Evolutionary conservation across 495 filamentous ascomycete species (phyloP).

Genomic region (Penicillium samsonianum): DNA sequence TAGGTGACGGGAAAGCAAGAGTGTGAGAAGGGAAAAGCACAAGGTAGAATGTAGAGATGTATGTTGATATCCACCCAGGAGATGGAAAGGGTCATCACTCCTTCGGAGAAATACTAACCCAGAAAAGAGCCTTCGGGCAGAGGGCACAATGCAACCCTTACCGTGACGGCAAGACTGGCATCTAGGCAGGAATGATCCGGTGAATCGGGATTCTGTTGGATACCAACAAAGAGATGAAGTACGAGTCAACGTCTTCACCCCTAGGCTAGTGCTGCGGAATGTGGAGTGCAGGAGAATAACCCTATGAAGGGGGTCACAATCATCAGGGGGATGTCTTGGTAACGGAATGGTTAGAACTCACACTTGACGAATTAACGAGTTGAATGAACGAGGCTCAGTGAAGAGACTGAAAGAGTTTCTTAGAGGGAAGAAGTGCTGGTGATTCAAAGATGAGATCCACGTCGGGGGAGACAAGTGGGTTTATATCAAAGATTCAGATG

Average conservation of each 20-base stretch:
- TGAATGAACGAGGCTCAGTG: constrained; percentile 22
- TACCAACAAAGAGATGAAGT: constrained; percentile 58
- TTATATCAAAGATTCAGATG: constrained; percentile 10
- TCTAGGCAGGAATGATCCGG: constrained; percentile 56
- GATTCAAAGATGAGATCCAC: constrained; percentile 28
- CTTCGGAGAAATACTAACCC: constrained; percentile 46
- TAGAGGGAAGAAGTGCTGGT: constrained; percentile 16
- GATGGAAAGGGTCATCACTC: constrained; percentile 25
- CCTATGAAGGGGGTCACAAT: constrained; percentile 49
- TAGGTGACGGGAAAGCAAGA: constrained; percentile 11
- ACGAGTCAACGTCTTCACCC: constrained; percentile 75
- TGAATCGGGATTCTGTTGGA: constrained; percentile 41
- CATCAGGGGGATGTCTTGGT: constrained; percentile 42
- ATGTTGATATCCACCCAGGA: constrained; percentile 28
- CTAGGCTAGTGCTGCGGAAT: constrained; percentile 55
- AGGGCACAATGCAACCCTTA: constrained; percentile 62
- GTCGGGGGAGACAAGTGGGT: constrained; percentile 7
- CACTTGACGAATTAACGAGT: constrained; percentile 43
- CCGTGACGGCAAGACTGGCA: constrained; percentile 62
- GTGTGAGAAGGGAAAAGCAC: constrained; percentile 3
- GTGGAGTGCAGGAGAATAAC: constrained; percentile 50
- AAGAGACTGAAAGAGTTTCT: constrained; percentile 21
- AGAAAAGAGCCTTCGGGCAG: constrained; percentile 51
- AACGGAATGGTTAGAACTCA: constrained; percentile 39
- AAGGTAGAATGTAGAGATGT: constrained; percentile 24